Evolutionary conservation across 2,329 filamentous ascomycete species (phyloP), one percentile per base, ranked within the genome.

Genomic region (Diaporthe capsici): DNA sequence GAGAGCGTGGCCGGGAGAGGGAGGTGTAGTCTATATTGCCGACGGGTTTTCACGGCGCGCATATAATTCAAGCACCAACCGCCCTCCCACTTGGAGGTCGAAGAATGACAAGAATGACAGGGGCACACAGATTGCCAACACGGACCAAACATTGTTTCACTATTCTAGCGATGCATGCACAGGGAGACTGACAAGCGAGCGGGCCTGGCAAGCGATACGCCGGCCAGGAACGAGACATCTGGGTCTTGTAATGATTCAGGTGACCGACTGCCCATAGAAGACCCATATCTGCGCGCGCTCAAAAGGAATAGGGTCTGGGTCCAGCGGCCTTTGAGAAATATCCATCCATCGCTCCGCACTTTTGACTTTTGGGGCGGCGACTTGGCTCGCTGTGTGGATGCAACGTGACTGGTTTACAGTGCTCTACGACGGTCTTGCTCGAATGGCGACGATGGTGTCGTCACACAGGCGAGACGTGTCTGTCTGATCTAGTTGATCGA

Each of bases 201-300:
- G 28, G 13, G 68, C 39, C 39, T 55, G 42, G 10, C 7, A 58
- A 28, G 67, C 71, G 71, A 39, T 25, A 39, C 71, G 71, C 57
- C 17, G n/a, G 44, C 34, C 44, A 63, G 13, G 8, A 28, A 53
- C 12, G 37, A 39, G 37, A 31, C n/a, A 51, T 15, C 22, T 51
- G 44, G 13, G 58, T 13, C 28, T 13, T 39, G n/a, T 15, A 42
- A 13, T 63, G 70, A 22, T 34, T 22, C 31, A 49, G 8, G 28
- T 39, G 42, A 25, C 34, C 70, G 51, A 58, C 55, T 8, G 68
- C n/a, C 22, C 47, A 34, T 17, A 10, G 22, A n/a, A 25, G 44
- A 22, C 34, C 47, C n/a, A 55, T 31, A 42, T 17, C 20, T 39
- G 65, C n/a, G 22, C 47, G 65, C 65, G 65, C 53, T 47, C 53